Evolutionary conservation across 306 rosid species (phyloP).

Genomic region (Castanea mollissima): DNA sequence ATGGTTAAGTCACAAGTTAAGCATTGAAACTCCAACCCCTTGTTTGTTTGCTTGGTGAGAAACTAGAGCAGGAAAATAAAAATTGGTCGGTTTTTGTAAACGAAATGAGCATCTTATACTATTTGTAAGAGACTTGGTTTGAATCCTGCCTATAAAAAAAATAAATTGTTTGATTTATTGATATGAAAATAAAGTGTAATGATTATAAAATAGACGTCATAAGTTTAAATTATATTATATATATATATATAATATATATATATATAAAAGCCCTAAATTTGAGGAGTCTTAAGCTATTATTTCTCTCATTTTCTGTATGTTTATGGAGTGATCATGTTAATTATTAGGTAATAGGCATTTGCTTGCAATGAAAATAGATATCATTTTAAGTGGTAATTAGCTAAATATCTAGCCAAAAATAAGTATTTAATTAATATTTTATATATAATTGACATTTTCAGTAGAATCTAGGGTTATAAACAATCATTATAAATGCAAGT

Average conservation of each 20-base stretch:
- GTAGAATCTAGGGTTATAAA: neutral
- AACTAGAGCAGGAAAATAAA: constrained; percentile 24
- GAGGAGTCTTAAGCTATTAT: neutral
- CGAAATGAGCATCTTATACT: constrained; percentile 25
- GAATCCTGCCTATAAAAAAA: too few relatives aligned
- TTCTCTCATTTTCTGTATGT: constrained; percentile 17
- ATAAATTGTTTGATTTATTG: too few relatives aligned
- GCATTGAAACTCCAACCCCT: constrained; percentile 29
- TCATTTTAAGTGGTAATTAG: constrained; percentile 21
- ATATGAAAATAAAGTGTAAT: too few relatives aligned
- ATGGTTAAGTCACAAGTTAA: constrained; percentile 36
- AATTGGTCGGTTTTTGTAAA: constrained; percentile 14
- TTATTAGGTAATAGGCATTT: constrained; percentile 33
- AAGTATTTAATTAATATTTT: neutral
- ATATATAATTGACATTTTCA: neutral
- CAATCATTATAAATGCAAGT: neutral
- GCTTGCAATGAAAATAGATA: constrained; percentile 13
- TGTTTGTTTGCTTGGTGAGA: constrained; percentile 25
- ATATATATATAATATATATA: too few relatives aligned
- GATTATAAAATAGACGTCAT: too few relatives aligned
- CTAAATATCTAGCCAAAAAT: neutral
- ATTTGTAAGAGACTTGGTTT: too few relatives aligned
- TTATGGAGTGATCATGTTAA: constrained; percentile 28
- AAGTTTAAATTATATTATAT: too few relatives aligned
- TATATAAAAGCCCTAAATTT: too few relatives aligned